Evolutionary conservation across 176 grass and related monocot species (phyloP).

Genomic region (Triticum aestivum): DNA sequence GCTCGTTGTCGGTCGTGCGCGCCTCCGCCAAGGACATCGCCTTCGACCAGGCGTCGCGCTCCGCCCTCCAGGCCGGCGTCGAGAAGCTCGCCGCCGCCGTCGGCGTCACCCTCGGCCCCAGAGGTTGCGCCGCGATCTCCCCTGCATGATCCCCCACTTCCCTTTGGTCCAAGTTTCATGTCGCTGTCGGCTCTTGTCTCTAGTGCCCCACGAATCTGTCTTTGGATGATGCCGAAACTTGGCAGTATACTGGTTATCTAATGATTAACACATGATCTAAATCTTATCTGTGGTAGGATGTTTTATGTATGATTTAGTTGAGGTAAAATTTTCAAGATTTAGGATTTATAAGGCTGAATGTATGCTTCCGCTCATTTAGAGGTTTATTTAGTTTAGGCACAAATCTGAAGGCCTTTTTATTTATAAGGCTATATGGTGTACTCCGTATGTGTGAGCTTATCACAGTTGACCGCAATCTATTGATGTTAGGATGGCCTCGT

Average conservation of each 20-base stretch:
- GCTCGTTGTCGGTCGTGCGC: slow-evolving; percentile 15
- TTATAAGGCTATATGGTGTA: too few species aligned
- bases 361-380: not conserved
- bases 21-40: slow-evolving; percentile 84
- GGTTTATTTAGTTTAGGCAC: too few species aligned
- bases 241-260: not conserved
- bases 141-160: not conserved
- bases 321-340: not conserved
- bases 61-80: slow-evolving; percentile 80
- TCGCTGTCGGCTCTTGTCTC: not conserved
- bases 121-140: slow-evolving; percentile 42
- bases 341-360: not conserved
- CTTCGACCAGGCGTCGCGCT: slow-evolving; percentile 75
- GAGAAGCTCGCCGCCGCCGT: slow-evolving; percentile 87
- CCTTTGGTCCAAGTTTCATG: not conserved
- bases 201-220: not conserved
- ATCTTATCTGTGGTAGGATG: not conserved
- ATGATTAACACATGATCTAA: not conserved
- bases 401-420: too few species aligned
- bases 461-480: too few species aligned
- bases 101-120: slow-evolving; percentile 82
- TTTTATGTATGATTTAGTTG: not conserved
- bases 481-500: not conserved
- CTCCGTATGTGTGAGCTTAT: too few species aligned
- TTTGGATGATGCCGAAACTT: not conserved